These are phyloP conservation scores for Withania somnifera DNA, from an alignment of 305 asterid species.

Conservation along the genomic window DNA sequence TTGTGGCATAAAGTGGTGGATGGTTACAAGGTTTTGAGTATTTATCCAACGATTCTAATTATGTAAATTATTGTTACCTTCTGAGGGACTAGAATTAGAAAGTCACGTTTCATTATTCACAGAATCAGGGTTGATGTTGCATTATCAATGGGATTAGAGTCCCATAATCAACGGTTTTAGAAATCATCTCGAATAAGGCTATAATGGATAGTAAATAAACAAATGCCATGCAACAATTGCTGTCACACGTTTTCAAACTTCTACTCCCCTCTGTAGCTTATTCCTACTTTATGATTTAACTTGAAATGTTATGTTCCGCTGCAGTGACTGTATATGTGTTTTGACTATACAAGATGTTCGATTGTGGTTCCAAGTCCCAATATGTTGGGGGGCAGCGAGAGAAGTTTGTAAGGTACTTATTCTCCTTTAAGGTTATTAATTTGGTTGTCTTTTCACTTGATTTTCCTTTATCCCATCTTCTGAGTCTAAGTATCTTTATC, in stretches of 20 bases:
- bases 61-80: neutral
- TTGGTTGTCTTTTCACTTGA: neutral
- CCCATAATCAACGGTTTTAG: neutral
- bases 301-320: constrained; percentile 12
- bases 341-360: constrained; percentile 54
- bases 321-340: constrained; percentile 39
- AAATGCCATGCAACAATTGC: neutral
- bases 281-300: neutral
- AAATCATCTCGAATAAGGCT: neutral
- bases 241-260: neutral
- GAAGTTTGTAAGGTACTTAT: constrained; percentile 70
- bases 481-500: neutral
- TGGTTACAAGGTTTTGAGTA: neutral
- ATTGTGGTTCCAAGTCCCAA: constrained; percentile 65
- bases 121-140: neutral
- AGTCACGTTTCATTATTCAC: neutral
- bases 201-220: neutral
- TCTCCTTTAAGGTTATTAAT: neutral
- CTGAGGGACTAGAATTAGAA: neutral
- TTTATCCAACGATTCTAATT: neutral
- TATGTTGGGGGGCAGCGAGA: constrained; percentile 68
- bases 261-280: neutral
- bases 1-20: neutral
- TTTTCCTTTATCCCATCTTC: neutral
- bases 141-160: neutral